Conservation (phyloP, 2,329 filamentous ascomycete genomes). For the Ceratocystis lukuohia region DNA sequence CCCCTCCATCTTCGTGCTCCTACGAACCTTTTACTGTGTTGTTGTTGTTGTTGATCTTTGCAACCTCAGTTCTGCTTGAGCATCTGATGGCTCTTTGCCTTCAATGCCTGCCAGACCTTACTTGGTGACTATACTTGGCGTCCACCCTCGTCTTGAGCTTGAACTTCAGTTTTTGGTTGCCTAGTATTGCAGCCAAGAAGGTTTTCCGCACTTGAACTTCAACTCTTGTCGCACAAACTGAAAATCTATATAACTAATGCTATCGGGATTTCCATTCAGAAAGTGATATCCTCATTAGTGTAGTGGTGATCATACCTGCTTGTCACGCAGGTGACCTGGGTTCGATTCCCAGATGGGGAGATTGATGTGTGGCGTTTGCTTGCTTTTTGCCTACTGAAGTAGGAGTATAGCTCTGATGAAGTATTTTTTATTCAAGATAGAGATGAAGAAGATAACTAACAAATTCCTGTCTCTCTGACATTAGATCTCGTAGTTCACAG, state of each 20-base stretch:
- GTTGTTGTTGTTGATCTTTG: too few species aligned
- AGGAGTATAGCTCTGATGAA: neutral
- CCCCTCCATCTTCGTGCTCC: too few species aligned
- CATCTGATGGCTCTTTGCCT: too few species aligned
- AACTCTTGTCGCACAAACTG: neutral
- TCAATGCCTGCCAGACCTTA: too few species aligned
- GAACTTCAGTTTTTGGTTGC: too few species aligned
- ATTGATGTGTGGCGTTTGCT: neutral
- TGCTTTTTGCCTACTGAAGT: neutral
- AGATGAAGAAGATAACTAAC: neutral
- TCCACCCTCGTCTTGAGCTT: too few species aligned
- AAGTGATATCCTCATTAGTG: slow-evolving; percentile 14
- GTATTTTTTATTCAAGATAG: neutral
- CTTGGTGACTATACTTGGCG: too few species aligned
- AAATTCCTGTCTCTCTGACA: neutral
- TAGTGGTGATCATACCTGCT: slow-evolving; percentile 18
- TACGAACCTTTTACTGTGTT: too few species aligned
- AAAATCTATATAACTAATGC: neutral
- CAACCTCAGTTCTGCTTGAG: too few species aligned
- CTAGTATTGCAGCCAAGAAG: too few species aligned
- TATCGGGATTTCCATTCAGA: neutral
- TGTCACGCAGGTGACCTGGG: slow-evolving; percentile 19
- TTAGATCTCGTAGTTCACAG: neutral
- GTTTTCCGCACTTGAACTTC: too few species aligned
- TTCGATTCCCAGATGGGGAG: slow-evolving; percentile 19